Evolutionary conservation across 345 rosid species (phyloP).

Genomic region (Alliaria petiolata): DNA sequence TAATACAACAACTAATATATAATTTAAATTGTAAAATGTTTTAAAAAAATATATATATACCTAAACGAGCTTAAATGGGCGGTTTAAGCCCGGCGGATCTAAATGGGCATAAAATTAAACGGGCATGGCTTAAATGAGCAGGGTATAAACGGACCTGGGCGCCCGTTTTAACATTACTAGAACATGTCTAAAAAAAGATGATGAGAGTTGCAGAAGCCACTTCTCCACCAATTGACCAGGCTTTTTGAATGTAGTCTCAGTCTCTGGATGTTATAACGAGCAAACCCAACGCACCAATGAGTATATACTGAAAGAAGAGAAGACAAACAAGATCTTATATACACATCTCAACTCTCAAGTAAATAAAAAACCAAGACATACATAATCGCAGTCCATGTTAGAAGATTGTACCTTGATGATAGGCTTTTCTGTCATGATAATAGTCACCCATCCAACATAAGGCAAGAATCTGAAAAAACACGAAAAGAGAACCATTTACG

Average conservation of each 20-base stretch:
- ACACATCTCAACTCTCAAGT: not conserved
- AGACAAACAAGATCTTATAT: not conserved
- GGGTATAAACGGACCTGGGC: too few species aligned
- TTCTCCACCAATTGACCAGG: not conserved
- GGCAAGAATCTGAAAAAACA: constrained; percentile 60
- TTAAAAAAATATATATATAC: too few species aligned
- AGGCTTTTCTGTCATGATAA: constrained; percentile 71
- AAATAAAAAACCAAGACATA: not conserved
- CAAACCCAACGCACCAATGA: constrained; percentile 55
- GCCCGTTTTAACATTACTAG: too few species aligned
- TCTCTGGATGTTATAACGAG: constrained; percentile 65
- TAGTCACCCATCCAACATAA: constrained; percentile 75
- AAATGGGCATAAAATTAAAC: too few species aligned
- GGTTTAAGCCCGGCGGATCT: too few species aligned
- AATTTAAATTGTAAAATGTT: too few species aligned
- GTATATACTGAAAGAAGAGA: constrained; percentile 49
- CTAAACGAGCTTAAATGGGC: too few species aligned
- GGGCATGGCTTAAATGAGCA: too few species aligned
- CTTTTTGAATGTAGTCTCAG: constrained; percentile 16
- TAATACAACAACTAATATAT: too few species aligned
- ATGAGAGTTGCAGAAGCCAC: constrained; percentile 6
- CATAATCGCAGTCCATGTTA: not conserved
- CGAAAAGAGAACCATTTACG: not conserved
- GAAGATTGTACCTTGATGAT: constrained; percentile 59
- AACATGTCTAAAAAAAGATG: not conserved